Evolutionary conservation across 495 filamentous ascomycete species (phyloP), one percentile per base, ranked within the genome.

Genomic region (Penicillium simplicissimum): DNA sequence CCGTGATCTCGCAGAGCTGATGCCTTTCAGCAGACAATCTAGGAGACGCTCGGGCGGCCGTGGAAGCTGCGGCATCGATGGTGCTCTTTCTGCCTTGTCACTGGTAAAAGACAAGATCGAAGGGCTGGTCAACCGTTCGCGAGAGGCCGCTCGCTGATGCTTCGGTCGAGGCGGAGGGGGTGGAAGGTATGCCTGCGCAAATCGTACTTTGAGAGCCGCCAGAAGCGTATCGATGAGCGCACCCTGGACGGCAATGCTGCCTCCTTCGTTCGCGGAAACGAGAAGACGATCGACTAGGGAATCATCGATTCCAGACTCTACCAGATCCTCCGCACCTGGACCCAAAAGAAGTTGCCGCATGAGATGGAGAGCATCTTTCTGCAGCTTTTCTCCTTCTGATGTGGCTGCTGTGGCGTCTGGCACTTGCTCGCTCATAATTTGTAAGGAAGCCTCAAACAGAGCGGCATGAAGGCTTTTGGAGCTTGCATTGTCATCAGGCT

Each of bases 1-100:
- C 19, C 90, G 86, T 57, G 89, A 92, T 54, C 82, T 88, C 13
- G 81, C 68, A 15, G 92, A 90, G 52, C 90, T 85, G 61, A 99
- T 89, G 5, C 91, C 95, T 43, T 85, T 85, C 34, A 91, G 83
- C 38, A 99, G 83, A 68, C 91, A 96, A 57, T 91, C 90, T 10
- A 98, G 74, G 34, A 98, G 78, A 37, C 87, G 82, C 3, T 87
- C 80, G 4, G 92, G 90, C n/a, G 91, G 90, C 45, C 74, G 77
- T 21, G 84, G 79, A 42, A 75, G 42, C 8, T 67, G 52, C 13
- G 69, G 62, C 34, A 64, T 19, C 11, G 71, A 62, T 6, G 68
- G 68, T 15, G 60, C 59, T 66, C 73, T 82, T 11, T 83, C 81
- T 55, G 64, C 71, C 47, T 76, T 79, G 28, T 84, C 81, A 33